Conservation (phyloP, 2,329 filamentous ascomycete genomes). For the Meredithiella fracta region DNA sequence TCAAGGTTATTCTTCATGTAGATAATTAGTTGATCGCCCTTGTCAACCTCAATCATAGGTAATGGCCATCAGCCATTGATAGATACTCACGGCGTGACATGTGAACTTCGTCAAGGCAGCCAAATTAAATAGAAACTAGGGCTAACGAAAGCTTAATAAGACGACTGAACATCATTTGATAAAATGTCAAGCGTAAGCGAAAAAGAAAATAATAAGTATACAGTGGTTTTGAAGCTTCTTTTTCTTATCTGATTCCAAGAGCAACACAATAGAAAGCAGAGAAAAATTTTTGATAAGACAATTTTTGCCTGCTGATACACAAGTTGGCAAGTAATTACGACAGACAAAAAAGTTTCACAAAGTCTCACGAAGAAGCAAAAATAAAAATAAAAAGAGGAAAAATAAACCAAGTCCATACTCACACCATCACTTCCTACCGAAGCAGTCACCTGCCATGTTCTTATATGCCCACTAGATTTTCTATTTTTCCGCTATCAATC, state of each 20-base stretch:
- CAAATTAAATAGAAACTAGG: slow-evolving; percentile 1
- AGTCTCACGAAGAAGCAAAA: no score
- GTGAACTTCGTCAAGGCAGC: slow-evolving; percentile 18
- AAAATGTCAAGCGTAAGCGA: background rate
- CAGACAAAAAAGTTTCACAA: no score
- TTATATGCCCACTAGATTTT: background rate
- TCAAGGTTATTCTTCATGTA: slow-evolving; percentile 33
- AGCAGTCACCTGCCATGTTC: background rate
- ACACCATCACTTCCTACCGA: background rate
- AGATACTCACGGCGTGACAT: slow-evolving; percentile 44
- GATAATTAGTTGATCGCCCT: slow-evolving; percentile 35
- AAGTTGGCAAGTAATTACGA: no score
- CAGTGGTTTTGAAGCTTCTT: background rate
- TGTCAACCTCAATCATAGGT: slow-evolving; percentile 38
- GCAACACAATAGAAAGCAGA: background rate
- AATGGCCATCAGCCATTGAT: slow-evolving; percentile 51
- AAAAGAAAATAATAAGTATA: background rate
- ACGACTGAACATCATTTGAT: background rate
- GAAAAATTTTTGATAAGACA: background rate
- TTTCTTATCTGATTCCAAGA: background rate
- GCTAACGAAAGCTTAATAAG: slow-evolving; percentile 6
- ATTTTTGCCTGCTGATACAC: no score
- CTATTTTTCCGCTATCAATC: background rate
- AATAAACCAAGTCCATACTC: no score
- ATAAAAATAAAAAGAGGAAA: no score